Evolutionary conservation across 495 filamentous ascomycete species (phyloP), one percentile per base, ranked within the genome.

Genomic region (Penicillium salamii): DNA sequence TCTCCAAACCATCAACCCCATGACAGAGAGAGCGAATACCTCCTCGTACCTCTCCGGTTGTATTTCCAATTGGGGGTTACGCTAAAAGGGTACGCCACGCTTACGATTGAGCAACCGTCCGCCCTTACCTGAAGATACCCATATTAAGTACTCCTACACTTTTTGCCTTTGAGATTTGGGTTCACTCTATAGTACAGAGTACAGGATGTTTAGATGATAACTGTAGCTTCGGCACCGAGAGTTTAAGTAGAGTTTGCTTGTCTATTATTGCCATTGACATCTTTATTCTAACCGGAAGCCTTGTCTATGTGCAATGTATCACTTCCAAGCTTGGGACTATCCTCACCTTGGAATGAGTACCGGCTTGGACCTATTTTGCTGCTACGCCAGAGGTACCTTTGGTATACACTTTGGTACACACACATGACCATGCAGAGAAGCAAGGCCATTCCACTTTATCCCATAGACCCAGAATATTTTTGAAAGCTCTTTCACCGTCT

Each of bases 21-120:
- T 32, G 8, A 11, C 20, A 26, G 23, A 26, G 23, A 26, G 8
- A 26, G 23, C 23, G 23, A 26, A 26, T 3, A 26, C 4, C 23
- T 26, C 28, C 43, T 19, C 8, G 51, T 43, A 43, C 31, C 28
- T 43, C 40, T 36, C 46, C 52, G 46, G 55, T 52, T 39, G 46
- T 51, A 42, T 59, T 62, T 53, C 36, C 52, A 62, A 58, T 55
- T 31, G 39, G 42, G 29, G 55, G 52, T 56, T 56, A 51, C 44
- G 45, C 46, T 20, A 51, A 50, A 42, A 55, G 50, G 33, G 35
- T 44, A 51, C 41, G 53, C 56, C 44, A 51, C 44, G 44, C 54
- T 60, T 32, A 50, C 49, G 54, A 54, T 51, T 57, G 57, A 61
- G 58, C 58, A 55, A 55, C 45, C 34, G 13, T 39, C 36, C 39